These are phyloP conservation scores for Herpetomonas tarakana DNA, from an alignment of 208 protist species.

Conservation along the genomic window DNA sequence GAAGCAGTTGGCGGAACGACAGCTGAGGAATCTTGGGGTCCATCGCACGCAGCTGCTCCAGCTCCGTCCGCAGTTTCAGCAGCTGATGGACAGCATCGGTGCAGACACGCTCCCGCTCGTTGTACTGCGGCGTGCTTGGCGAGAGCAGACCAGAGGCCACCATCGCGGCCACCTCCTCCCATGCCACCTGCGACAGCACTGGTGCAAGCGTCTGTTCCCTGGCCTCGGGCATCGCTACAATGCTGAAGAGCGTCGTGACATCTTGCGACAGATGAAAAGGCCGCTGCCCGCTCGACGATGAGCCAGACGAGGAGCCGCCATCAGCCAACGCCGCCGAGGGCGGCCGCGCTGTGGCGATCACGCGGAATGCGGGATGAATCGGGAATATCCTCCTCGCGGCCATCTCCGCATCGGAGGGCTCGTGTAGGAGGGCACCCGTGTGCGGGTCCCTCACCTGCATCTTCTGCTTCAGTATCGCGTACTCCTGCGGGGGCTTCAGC, in stretches of 20 bases:
- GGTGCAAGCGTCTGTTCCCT: slow-evolving; percentile 34
- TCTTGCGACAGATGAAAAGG: slow-evolving; percentile 79
- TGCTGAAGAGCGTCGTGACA: slow-evolving; percentile 86
- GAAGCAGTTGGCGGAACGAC: slow-evolving; percentile 67
- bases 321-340: slow-evolving; percentile 12
- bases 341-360: slow-evolving; percentile 80
- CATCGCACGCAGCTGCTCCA: slow-evolving; percentile 40
- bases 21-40: slow-evolving; percentile 75
- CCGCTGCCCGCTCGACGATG: slow-evolving; percentile 4
- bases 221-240: slow-evolving; percentile 68
- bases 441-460: slow-evolving; percentile 12
- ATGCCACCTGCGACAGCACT: slow-evolving; percentile 46
- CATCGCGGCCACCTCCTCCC: slow-evolving; percentile 24
- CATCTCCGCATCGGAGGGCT: slow-evolving; percentile 49
- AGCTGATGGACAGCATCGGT: slow-evolving; percentile 24
- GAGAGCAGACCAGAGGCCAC: too few relatives aligned
- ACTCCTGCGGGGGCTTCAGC: slow-evolving; percentile 63
- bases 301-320: slow-evolving; percentile 11
- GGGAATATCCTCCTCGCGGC: slow-evolving; percentile 46
- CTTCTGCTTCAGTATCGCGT: slow-evolving; percentile 54
- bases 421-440: slow-evolving; percentile 12
- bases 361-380: slow-evolving; percentile 91
- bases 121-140: too few relatives aligned
- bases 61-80: slow-evolving; percentile 40
- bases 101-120: background rate